Conservation (phyloP, 2,329 filamentous ascomycete genomes). For the Ilyonectria robusta region DNA sequence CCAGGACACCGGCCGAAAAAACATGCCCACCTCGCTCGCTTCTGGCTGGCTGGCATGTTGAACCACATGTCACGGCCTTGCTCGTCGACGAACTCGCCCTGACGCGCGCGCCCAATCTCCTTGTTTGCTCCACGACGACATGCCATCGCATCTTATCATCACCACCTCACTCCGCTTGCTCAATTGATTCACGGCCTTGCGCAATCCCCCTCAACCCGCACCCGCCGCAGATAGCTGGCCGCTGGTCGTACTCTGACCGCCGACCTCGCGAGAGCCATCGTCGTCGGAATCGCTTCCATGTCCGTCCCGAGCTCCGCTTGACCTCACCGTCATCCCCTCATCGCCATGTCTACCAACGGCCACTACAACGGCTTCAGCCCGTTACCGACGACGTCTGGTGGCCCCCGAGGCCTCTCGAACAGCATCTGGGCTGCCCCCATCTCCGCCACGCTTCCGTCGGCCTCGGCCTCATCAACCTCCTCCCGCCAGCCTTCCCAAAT, state of each 20-base stretch:
- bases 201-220: background rate
- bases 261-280: constrained; percentile 24
- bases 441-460: constrained; percentile 46
- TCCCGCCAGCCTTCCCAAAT: constrained; percentile 79
- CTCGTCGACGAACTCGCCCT: constrained; percentile 40
- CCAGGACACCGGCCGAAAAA: constrained; percentile 28
- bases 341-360: constrained; percentile 61
- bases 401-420: constrained; percentile 63
- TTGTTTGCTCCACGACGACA: constrained; percentile 30
- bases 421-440: constrained; percentile 74
- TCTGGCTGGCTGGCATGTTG: constrained; percentile 34
- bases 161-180: constrained; percentile 9
- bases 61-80: constrained; percentile 48
- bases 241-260: constrained; percentile 9
- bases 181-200: constrained; percentile 23
- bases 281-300: constrained; percentile 34
- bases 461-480: constrained; percentile 74
- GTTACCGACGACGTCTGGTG: constrained; percentile 53
- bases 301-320: constrained; percentile 25
- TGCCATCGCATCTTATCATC: constrained; percentile 28
- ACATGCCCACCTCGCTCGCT: constrained; percentile 30
- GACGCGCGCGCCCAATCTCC: constrained; percentile 45
- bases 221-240: constrained; percentile 8
- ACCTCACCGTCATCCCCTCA: constrained; percentile 27
- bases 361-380: constrained; percentile 62